Base-by-base conservation (phyloP, 768 basidiomycete species). In the Termitomyces eurrhizus region DNA sequence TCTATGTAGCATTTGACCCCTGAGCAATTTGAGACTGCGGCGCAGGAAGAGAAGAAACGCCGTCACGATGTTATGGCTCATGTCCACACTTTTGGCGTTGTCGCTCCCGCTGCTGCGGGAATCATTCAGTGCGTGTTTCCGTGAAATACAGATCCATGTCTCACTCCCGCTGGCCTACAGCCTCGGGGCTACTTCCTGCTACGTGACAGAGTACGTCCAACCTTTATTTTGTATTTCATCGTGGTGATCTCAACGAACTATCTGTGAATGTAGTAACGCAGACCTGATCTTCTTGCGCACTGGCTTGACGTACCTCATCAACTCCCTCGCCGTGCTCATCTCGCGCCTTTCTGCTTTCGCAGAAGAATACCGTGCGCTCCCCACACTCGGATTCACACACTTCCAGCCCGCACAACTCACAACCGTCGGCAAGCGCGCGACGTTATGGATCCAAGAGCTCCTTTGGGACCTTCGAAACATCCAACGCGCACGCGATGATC, bases 61-160 rank as follows among this genome's bases (percentile, higher is more conserved):
- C 83, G 97, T 13, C 97, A 99, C 77, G 97, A 99, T 75, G 97
- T 99, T 48, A 99, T 99, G 97, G 97, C 97, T 0, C 97, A 99
- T 70, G 97, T 99, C 48, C 94, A 98, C 76, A 97, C 95, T 4
- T 99, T 98, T 71, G 95, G 95, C 6, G 83, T 81, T 49, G 90
- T 95, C 56, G 95, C 95, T 1, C 95, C 95, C 9, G 91, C 92
- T 37, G 95, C 95, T 29, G 95, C 95, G 16, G 93, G 94, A 18
- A 96, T 98, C 69, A 97, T 98, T 65, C 95, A 98, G 92, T 92
- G 65, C 61, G 84, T 78, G 32, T 44, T 33, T 54, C 16, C 14
- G 16, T 12, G 37, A 1, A 26, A 8, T 26, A 52, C 12, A 12
- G 14, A 37, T 4, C 24, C 5, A 41, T 41, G 41, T 59, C 41